Conservation (phyloP, 192 early-diverging fungal genomes). For the Oehlia diaphana region DNA sequence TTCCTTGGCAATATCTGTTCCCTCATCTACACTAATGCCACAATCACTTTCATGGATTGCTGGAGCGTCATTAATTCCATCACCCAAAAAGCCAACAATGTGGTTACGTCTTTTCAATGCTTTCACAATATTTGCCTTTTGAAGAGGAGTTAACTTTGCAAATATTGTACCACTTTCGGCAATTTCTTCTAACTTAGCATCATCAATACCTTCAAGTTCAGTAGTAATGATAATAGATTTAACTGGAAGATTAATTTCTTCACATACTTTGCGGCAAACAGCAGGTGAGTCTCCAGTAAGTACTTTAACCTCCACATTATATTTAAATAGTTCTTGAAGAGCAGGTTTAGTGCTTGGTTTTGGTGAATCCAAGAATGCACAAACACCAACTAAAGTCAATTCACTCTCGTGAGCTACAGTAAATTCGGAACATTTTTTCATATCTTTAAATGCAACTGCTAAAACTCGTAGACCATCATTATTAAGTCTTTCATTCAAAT, state of each 20-base stretch:
- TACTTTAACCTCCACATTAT: conserved; percentile 51
- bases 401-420: conserved; percentile 39
- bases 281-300: conserved; percentile 53
- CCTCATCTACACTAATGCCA: conserved; percentile 53
- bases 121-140: conserved; percentile 45
- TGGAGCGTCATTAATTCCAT: conserved; percentile 58
- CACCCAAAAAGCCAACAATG: conserved; percentile 52
- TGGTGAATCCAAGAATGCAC: conserved; percentile 54
- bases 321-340: conserved; percentile 39
- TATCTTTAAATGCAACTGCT: conserved; percentile 43
- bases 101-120: conserved; percentile 40
- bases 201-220: conserved; percentile 38
- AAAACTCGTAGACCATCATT: conserved; percentile 47
- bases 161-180: conserved; percentile 46
- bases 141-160: conserved; percentile 54
- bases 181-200: conserved; percentile 36
- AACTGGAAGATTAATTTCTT: conserved; percentile 45
- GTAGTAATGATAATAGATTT: conserved; percentile 40
- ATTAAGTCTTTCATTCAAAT: conserved; percentile 40
- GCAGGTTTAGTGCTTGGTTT: conserved; percentile 45
- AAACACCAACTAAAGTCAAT: conserved; percentile 46
- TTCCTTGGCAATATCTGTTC: conserved; percentile 55
- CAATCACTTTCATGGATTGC: conserved; percentile 51
- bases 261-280: conserved; percentile 49
- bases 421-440: conserved; percentile 29